Base-by-base conservation (phyloP, 805 yeast species). In the Kodamaea neixiangensis region DNA sequence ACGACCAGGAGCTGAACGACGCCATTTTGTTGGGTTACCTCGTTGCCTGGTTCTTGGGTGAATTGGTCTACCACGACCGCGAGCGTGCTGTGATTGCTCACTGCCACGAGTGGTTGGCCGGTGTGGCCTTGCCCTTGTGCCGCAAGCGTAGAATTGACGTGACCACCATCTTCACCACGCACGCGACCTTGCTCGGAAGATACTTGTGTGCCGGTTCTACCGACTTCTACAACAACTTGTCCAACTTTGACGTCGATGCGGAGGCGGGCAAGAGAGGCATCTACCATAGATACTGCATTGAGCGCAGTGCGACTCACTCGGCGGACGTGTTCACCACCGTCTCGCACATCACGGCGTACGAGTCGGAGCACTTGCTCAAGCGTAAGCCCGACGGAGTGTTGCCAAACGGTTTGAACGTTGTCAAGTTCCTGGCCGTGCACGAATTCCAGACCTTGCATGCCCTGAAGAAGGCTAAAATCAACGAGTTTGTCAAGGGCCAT, bases 251-350 rank as follows among this genome's bases (percentile, higher is more conserved):
- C 62, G 98, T 93, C 46, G 99, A 93, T 68, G 91, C 93, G 31
- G 99, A 93, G 71, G 98, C 98, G 10, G 99, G 99, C 17, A 92
- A 90, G 71, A 79, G 98, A 59, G 99, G 99, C 49, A 93, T 93
- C 60, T 93, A 93, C 71, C 99, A 93, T 68, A 81, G 99, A 56
- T 94, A 93, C 69, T 93, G 99, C 71, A 87, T 93, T 57, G 99
- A 93, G 74, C 81, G 99, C 53, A 92, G 96, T 6, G 97, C 97
- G 13, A 91, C 97, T 14, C 98, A 93, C 67, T 80, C 94, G 11
- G 90, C 96, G 5, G 99, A 93, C 68, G 99, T 93, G 18, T 93
- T 93, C 74, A 93, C 99, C 34, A 94, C 99, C 0, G 99, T 93
- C 9, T 89, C 97, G 9, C 96, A 93, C 65, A 94, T 93, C 60